phyloP scores from a whole-genome alignment of 176 grass and related monocot species.

The Cymbopogon citratus region DNA sequence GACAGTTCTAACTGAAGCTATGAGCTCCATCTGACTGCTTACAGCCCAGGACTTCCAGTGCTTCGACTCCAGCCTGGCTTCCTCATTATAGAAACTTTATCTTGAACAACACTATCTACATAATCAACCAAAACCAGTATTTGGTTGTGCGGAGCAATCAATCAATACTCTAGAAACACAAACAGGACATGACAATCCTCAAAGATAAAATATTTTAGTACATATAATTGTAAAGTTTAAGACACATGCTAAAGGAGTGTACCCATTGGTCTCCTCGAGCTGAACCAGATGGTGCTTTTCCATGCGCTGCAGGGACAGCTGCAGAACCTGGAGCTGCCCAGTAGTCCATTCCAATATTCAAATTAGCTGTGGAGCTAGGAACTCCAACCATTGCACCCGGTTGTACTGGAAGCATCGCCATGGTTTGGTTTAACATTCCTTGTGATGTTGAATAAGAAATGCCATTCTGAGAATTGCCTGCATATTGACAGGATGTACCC shows the following conservation, averaged over 20 bases:
- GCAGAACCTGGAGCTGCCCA: constrained; percentile 62
- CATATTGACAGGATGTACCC: constrained; percentile 22
- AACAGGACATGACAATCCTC: neutral
- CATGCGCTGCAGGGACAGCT: constrained; percentile 39
- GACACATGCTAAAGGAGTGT: constrained; percentile 18
- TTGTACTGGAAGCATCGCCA: constrained; percentile 56
- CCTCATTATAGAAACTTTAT: neutral
- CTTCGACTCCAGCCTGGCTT: neutral
- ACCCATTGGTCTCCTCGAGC: constrained; percentile 54
- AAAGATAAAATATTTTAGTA: constrained; percentile 7
- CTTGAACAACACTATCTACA: neutral
- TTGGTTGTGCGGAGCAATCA: neutral
- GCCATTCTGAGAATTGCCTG: constrained; percentile 56
- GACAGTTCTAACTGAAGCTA: neutral
- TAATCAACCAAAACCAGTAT: neutral
- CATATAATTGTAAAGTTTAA: neutral
- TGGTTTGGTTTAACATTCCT: constrained; percentile 47
- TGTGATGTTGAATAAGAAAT: constrained; percentile 38
- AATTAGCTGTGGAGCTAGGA: constrained; percentile 62
- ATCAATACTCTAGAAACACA: neutral
- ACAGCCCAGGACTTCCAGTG: neutral
- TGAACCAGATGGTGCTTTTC: constrained; percentile 41
- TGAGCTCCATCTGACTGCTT: neutral
- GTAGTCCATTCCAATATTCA: constrained; percentile 85
- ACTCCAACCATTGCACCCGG: constrained; percentile 48